These are phyloP conservation scores for Trypanosoma boissoni DNA, from an alignment of 208 protist genomes.

Conservation along the genomic window DNA sequence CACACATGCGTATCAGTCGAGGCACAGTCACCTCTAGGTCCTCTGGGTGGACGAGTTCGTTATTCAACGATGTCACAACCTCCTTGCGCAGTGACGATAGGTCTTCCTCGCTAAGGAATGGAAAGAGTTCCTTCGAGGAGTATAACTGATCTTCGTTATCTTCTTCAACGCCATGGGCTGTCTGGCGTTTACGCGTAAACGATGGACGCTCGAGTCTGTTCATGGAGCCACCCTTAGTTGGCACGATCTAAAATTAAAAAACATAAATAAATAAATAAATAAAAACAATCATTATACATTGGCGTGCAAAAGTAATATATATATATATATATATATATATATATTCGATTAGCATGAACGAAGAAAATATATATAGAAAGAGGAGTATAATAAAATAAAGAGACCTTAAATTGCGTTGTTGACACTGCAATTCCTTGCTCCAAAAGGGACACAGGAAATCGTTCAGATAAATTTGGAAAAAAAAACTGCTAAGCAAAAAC, in stretches of 20 bases:
- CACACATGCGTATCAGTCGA: slow-evolving; percentile 67
- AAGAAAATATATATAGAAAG: no score
- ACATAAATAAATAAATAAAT: neutral
- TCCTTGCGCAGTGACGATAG: slow-evolving; percentile 52
- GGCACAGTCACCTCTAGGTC: slow-evolving; percentile 76
- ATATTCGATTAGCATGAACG: neutral
- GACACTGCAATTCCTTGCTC: no score
- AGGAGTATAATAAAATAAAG: no score
- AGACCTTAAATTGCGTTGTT: no score
- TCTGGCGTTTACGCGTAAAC: neutral
- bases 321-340: slow-evolving; percentile 8
- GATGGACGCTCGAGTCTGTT: neutral
- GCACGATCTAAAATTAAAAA: neutral
- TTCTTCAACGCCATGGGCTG: slow-evolving; percentile 3
- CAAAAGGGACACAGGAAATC: no score
- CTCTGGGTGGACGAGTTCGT: slow-evolving; percentile 68
- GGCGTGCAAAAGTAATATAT: neutral
- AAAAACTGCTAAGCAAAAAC: no score
- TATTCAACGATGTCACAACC: slow-evolving; percentile 66
- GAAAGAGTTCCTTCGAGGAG: slow-evolving; percentile 60
- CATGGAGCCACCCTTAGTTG: neutral
- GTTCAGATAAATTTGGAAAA: no score
- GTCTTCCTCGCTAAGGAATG: slow-evolving; percentile 64
- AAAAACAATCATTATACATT: neutral
- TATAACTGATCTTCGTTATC: slow-evolving; percentile 40